Evolutionary conservation across 345 rosid species (phyloP), one percentile per base, ranked within the genome.

Genomic region (Ceriops tagal): DNA sequence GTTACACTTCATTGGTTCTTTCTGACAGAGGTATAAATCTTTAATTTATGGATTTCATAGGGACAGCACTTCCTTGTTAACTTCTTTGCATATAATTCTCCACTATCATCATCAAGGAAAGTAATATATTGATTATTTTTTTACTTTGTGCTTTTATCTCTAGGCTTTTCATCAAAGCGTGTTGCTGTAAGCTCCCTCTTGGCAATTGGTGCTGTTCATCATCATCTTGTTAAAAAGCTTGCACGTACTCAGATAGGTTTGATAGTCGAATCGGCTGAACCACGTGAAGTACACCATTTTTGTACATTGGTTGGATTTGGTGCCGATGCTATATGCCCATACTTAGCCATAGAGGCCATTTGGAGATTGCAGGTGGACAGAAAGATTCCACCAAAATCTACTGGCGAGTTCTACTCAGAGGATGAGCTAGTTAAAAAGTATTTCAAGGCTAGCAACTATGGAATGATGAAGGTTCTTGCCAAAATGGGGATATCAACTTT

Each of bases 381-480:
- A 24, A 96, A 92, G 79, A 86, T 96, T 66, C 97, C 97, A 64
- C 89, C 96, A 20, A 96, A 96, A 81, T 83, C 91, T 68, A 83
- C 68, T 15, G 98, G 97, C 3, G 92, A 86, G 62, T 85, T 92
- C 76, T 86, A 80, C 74, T 87, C 95, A n/a, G 89, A 90, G 85
- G 87, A 82, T 21, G 98, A 96, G 76, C 81, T 92, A 70, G 87
- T 92, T 47, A 90, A 87, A 79, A 96, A 86, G 83, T 96, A 92
- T 77, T 96, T 89, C 82, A 92, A 89, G 77, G 99, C 99, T 68
- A 96, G 99, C 81, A 90, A 78, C 84, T 96, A 92, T 76, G 99
- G 99, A 70, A 96, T 96, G 99, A 96, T 96, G 99, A 96, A 96
- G 81, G 99, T 96, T 75, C 97, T 96, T 51, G 99, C 99, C 18